Evolutionary conservation across 345 rosid species (phyloP), one percentile per base, ranked within the genome.

Genomic region (Euphorbia peplus): DNA sequence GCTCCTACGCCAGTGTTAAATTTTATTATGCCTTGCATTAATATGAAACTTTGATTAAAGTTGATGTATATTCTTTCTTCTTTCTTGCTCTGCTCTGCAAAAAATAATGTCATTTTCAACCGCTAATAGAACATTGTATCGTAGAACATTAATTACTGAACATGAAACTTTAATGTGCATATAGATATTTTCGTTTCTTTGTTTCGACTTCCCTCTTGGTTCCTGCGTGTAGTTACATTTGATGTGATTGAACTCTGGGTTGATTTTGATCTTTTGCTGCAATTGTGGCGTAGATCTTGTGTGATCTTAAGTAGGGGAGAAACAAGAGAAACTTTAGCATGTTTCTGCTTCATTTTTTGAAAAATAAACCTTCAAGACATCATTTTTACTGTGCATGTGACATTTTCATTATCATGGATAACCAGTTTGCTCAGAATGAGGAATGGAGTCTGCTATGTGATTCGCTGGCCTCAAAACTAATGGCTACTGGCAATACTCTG

Each of bases 371-470:
- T 37, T 41, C 53, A 51, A 60, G 11, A 12, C 46, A 39, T 26
- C 0, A 12, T 62, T 15, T 48, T 16, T 48, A 73, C 6, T 19
- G 2, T 50, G 26, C 48, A 24, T 55, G 26, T 72, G 57, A 62
- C 44, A 8, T 57, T 72, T 57, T 70, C 70, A 21, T 73, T 11
- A 56, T 75, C 22, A 71, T 76, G 64, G 56, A 73, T 73, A 53
- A 72, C 64, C 93, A 95, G 99, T 90, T 95, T 72, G 95, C 98
- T 26, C 92, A 86, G 77, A 84, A 84, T 76, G 98, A 90, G 70
- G 96, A 92, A 64, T 92, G 99, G 99, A 76, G 81, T 69, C 46
- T 64, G 69, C 92, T 92, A 35, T 92, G 99, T 42, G 88, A 92
- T 70, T 79, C 86, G 10, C 96, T 95, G 65, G 98, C 95, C 73